Evolutionary conservation across 1,139 yeast genomes (phyloP).

Genomic region (Suhomyces maxii): DNA sequence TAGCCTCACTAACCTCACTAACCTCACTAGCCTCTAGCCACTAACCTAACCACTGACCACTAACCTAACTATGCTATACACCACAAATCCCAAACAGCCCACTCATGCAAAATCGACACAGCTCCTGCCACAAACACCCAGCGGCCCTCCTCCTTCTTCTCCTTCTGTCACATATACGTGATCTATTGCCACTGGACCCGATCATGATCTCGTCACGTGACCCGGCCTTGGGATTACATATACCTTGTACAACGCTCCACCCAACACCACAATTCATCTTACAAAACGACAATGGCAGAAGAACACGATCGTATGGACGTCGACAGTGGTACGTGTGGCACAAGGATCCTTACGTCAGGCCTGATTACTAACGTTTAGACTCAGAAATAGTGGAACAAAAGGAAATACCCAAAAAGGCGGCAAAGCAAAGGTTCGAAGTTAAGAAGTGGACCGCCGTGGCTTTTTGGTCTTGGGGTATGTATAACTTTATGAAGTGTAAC

Average conservation of each 20-base stretch:
- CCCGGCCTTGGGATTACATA: not conserved
- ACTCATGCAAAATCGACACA: too few relatives aligned
- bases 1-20: too few relatives aligned
- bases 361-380: slow-evolving; percentile 12
- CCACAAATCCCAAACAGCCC: too few relatives aligned
- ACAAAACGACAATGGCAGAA: slow-evolving; percentile 18
- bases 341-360: not conserved
- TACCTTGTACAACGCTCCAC: not conserved
- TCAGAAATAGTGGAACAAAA: slow-evolving; percentile 14
- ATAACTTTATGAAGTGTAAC: slow-evolving; percentile 18
- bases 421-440: slow-evolving; percentile 46
- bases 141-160: too few relatives aligned
- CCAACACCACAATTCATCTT: not conserved
- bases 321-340: slow-evolving; percentile 29
- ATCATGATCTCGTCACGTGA: not conserved
- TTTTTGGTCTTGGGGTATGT: slow-evolving; percentile 96
- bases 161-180: too few relatives aligned
- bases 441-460: slow-evolving; percentile 96
- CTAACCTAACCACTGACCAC: too few relatives aligned
- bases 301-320: slow-evolving; percentile 31
- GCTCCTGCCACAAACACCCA: too few relatives aligned
- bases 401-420: slow-evolving; percentile 15
- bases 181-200: not conserved
- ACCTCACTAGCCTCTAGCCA: too few relatives aligned
- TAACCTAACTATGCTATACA: too few relatives aligned